Evolutionary conservation across 495 filamentous ascomycete genomes (phyloP).

Genomic region (Tuber melanosporum): DNA sequence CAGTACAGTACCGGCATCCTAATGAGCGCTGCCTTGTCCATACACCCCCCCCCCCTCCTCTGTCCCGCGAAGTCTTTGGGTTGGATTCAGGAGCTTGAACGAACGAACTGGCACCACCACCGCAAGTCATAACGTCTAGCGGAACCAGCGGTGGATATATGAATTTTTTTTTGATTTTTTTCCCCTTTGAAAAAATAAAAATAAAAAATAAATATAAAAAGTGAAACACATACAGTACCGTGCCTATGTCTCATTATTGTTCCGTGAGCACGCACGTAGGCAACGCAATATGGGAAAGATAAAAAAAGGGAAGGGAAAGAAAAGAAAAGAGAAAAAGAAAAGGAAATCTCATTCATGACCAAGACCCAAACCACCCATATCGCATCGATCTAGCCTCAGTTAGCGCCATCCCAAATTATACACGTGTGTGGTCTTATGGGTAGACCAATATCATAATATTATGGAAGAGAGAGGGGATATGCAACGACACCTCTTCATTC

Average conservation of each 20-base stretch:
- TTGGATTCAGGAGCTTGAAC: neutral
- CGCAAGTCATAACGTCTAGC: neutral
- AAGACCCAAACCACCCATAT: neutral
- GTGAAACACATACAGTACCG: neutral
- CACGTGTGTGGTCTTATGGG: neutral
- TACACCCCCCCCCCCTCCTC: neutral
- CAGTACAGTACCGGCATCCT: too few relatives aligned
- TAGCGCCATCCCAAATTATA: neutral
- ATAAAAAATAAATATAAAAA: neutral
- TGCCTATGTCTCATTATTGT: neutral
- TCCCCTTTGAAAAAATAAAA: neutral
- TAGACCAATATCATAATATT: neutral
- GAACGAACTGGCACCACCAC: neutral
- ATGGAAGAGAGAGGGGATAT: neutral
- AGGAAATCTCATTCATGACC: neutral
- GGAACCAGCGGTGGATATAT: neutral
- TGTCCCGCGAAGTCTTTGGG: neutral
- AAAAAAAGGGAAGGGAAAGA: neutral
- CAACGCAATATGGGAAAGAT: neutral
- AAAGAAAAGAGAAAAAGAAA: neutral
- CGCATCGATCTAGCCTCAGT: neutral
- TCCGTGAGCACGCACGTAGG: neutral
- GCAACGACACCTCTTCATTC: neutral
- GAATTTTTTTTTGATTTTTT: neutral
- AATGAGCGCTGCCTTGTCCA: too few relatives aligned